Evolutionary conservation across 331 rosid genomes (phyloP), one percentile per base, ranked within the genome.

Genomic region (Saraca asoca): DNA sequence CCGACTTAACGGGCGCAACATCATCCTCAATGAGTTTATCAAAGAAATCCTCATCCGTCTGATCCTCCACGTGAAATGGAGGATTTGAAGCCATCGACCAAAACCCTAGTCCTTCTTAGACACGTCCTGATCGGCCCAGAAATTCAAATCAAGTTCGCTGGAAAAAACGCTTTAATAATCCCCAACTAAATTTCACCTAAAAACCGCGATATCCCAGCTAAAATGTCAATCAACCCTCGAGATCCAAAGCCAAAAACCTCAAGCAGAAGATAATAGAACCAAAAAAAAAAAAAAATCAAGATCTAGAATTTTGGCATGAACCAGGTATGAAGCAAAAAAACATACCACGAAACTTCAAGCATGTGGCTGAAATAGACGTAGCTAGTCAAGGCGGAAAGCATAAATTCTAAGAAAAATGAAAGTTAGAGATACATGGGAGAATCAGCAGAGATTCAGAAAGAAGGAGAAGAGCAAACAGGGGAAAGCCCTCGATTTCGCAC

Each of bases 21-120:
- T 85, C 96, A 33, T 88, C 95, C 73, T 85, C 90, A 7, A 93
- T 94, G 79, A 93, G 75, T 77, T 87, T 93, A 80, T 93, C 96
- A 55, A 93, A 93, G 80, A 93, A 93, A 79, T 89, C 96, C 77
- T 82, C 98, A 60, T 89, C 95, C 50, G 96, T 81, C 63, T 88
- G 94, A 89, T 93, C 98, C 90, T 93, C 95, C 91, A 85, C 62
- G 17, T 76, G 80, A 67, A 79, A 87, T 73, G 96, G 88, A 87
- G 91, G 96, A 85, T 80, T 84, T 57, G 91, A 78, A 74, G 87
- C 96, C 98, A 93, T 89, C 68, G 34, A 31, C 60, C 62, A 64
- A 65, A 78, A 71, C 73, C 82, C 80, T 64, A 74, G 72, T 37
- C 52, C 82, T 69, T 62, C 41, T 33, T 19, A 24, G 58, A 62